These are phyloP conservation scores for Fagus crenata DNA, from an alignment of 306 rosid species.

Conservation along the genomic window DNA sequence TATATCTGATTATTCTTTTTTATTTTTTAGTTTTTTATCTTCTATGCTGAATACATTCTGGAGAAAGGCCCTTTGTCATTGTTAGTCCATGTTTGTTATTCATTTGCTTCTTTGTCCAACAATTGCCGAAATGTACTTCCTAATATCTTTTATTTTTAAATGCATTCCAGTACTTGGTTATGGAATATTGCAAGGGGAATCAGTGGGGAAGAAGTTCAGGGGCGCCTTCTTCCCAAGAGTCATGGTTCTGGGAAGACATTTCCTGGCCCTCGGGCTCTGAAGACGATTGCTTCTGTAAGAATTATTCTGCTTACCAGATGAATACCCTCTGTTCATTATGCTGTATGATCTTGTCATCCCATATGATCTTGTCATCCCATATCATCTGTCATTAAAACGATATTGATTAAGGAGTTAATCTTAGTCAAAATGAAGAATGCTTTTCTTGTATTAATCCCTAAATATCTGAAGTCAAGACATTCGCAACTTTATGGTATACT, in stretches of 20 bases:
- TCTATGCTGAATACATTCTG: too few species aligned
- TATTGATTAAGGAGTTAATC: neutral
- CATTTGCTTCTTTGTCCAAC: conserved; percentile 15
- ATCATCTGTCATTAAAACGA: conserved; percentile 4
- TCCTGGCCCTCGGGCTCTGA: conserved; percentile 88
- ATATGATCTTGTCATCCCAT: too few species aligned
- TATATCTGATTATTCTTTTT: too few species aligned
- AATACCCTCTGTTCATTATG: neutral
- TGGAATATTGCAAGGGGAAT: conserved; percentile 96
- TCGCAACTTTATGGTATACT: too few species aligned
- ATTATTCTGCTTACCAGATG: conserved; percentile 23
- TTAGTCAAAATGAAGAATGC: neutral
- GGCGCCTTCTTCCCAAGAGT: conserved; percentile 89
- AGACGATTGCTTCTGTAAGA: conserved; percentile 69
- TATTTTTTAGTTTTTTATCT: neutral
- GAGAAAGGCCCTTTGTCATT: conserved; percentile 4
- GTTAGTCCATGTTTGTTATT: neutral
- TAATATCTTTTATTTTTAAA: conserved; percentile 33
- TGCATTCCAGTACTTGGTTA: conserved; percentile 80
- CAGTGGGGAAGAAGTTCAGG: conserved; percentile 88
- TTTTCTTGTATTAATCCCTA: neutral
- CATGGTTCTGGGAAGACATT: conserved; percentile 98
- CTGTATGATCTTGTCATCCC: neutral
- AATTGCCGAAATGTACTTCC: conserved; percentile 30
- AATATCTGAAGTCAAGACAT: neutral